Evolutionary conservation across 345 rosid species (phyloP).

Genomic region (Hypericum perforatum): DNA sequence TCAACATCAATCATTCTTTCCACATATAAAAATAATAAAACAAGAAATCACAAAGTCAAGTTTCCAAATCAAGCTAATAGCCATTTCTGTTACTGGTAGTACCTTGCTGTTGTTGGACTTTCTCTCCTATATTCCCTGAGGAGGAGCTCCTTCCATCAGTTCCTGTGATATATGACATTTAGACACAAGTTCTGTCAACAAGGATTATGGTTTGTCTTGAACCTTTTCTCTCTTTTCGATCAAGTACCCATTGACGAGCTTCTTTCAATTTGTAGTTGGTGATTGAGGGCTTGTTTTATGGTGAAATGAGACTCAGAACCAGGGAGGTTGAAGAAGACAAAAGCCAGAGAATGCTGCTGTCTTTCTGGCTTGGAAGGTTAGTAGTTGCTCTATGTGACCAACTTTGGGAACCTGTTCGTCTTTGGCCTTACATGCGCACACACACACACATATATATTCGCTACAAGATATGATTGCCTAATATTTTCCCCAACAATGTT

Average conservation of each 20-base stretch:
- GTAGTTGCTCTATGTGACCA: slow-evolving; percentile 10
- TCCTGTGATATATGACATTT: slow-evolving; percentile 52
- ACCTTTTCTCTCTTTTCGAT: too few relatives aligned
- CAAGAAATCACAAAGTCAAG: neutral
- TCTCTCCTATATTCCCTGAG: slow-evolving; percentile 47
- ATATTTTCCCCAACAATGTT: slow-evolving; percentile 5
- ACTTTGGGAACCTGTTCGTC: slow-evolving; percentile 34
- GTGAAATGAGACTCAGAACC: slow-evolving; percentile 21
- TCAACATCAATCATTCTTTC: slow-evolving; percentile 6
- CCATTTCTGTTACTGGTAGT: slow-evolving; percentile 23
- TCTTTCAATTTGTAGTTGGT: too few relatives aligned
- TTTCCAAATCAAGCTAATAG: slow-evolving; percentile 8
- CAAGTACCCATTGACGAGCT: too few relatives aligned
- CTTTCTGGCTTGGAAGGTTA: slow-evolving; percentile 17
- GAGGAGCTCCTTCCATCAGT: slow-evolving; percentile 57
- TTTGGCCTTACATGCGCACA: slow-evolving; percentile 40
- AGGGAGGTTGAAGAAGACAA: slow-evolving; percentile 34
- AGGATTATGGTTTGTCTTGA: too few relatives aligned
- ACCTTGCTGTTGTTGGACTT: slow-evolving; percentile 28
- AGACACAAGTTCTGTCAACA: neutral
- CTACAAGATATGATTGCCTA: slow-evolving; percentile 8
- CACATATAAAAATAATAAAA: neutral
- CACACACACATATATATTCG: slow-evolving; percentile 15
- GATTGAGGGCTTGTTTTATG: slow-evolving; percentile 2
- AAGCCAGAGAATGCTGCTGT: slow-evolving; percentile 27